Evolutionary conservation across 371 early-diverging fungal species (phyloP).

Genomic region (Mucor racemosus): DNA sequence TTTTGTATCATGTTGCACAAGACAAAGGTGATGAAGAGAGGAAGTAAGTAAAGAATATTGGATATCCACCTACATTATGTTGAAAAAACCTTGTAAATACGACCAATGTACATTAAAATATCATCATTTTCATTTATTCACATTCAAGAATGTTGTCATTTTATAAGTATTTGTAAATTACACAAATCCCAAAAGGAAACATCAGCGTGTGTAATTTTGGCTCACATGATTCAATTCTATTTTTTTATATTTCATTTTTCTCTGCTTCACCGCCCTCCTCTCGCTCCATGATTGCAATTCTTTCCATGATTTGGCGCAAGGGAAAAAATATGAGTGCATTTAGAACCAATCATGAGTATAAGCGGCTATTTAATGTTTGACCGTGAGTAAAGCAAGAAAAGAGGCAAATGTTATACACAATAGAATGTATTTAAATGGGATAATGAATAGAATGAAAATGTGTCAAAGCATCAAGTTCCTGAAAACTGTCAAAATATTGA

Average conservation of each 20-base stretch:
- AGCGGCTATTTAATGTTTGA: constrained; percentile 16
- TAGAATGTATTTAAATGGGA: not conserved
- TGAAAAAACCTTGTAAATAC: constrained; percentile 7
- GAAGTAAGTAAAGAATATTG: too few relatives aligned
- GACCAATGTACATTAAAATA: not conserved
- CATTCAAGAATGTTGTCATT: not conserved
- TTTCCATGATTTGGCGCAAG: not conserved
- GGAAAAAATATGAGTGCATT: constrained; percentile 14
- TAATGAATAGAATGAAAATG: not conserved
- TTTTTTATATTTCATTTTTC: too few relatives aligned
- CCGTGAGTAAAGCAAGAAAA: constrained; percentile 25
- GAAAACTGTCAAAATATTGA: constrained; percentile 15
- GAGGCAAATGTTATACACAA: not conserved
- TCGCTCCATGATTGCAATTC: not conserved
- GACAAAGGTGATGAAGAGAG: not conserved
- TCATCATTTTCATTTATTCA: not conserved
- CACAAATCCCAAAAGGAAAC: not conserved
- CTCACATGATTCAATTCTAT: constrained; percentile 1
- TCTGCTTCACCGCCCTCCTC: not conserved
- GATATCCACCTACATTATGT: too few relatives aligned
- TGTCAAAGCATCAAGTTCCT: constrained; percentile 10
- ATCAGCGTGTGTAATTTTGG: constrained; percentile 9
- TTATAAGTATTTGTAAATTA: not conserved
- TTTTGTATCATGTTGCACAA: constrained; percentile 12
- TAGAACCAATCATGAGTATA: constrained; percentile 18